A percentile compares a stretch with the other conserved stretches of the same genome.
phyloP scores from a whole-genome alignment of 768 basidiomycete species.

The Tulasnella sp. region DNA sequence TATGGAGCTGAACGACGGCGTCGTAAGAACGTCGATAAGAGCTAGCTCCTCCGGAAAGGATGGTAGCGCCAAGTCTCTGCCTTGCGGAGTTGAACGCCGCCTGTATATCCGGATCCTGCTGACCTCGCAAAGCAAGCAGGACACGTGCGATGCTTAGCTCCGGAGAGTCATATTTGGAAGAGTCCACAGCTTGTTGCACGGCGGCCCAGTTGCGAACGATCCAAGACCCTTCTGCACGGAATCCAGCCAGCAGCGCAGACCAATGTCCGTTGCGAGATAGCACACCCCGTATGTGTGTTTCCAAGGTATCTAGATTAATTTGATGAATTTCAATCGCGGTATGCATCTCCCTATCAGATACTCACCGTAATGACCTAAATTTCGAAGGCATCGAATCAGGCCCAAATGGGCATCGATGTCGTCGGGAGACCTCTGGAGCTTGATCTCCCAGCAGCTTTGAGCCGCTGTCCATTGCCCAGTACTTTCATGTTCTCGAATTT shows the following conservation, averaged over 20 bases:
- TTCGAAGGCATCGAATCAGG: conserved; percentile 78
- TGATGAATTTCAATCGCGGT: not conserved
- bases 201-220: conserved; percentile 91
- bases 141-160: conserved; percentile 67
- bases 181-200: conserved; percentile 46
- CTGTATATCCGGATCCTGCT: conserved; percentile 35
- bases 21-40: conserved; percentile 85
- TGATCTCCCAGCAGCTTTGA: conserved; percentile 98
- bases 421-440: conserved; percentile 80
- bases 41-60: conserved; percentile 65
- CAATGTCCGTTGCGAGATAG: conserved; percentile 77
- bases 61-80: conserved; percentile 59
- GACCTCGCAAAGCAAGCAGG: conserved; percentile 63
- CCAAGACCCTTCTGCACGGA: conserved; percentile 90
- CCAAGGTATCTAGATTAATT: conserved; percentile 61
- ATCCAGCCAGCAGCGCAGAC: conserved; percentile 63
- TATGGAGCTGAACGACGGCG: conserved; percentile 70
- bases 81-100: conserved; percentile 54
- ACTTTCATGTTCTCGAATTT: conserved; percentile 95
- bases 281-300: conserved; percentile 89
- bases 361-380: conserved; percentile 94
- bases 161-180: conserved; percentile 36
- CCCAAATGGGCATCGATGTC: conserved; percentile 85
- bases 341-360: not conserved
- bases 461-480: conserved; percentile 96